Evolutionary conservation across 2,329 filamentous ascomycete species (phyloP).

Genomic region (Neonectria magnoliae): DNA sequence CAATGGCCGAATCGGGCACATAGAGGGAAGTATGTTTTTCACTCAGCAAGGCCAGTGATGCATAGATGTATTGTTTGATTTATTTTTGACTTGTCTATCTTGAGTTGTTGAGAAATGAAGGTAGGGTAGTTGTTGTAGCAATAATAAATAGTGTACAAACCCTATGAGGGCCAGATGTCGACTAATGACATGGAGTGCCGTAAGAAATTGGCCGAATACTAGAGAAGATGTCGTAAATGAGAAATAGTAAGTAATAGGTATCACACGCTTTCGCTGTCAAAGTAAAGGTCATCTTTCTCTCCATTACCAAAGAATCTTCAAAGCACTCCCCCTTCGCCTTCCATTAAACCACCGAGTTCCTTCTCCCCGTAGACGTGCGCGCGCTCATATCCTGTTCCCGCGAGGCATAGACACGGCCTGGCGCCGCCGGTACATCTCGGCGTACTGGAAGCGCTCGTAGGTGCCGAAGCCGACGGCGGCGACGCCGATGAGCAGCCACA

Average conservation of each 20-base stretch:
- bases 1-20: background rate
- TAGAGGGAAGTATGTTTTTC: background rate
- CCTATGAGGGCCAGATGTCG: slow-evolving; percentile 38
- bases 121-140: slow-evolving; percentile 5
- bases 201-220: slow-evolving; percentile 31
- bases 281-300: slow-evolving; percentile 25
- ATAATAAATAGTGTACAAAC: slow-evolving; percentile 27
- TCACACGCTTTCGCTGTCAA: slow-evolving; percentile 24
- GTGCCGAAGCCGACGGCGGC: slow-evolving; percentile 72
- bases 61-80: background rate
- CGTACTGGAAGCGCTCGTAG: slow-evolving; percentile 71
- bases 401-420: slow-evolving; percentile 29
- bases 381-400: slow-evolving; percentile 23
- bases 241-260: slow-evolving; percentile 13
- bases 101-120: slow-evolving; percentile 1
- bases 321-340: slow-evolving; percentile 10
- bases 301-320: slow-evolving; percentile 2
- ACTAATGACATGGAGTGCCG: slow-evolving; percentile 34
- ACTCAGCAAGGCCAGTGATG: background rate
- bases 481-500: slow-evolving; percentile 69
- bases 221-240: slow-evolving; percentile 34
- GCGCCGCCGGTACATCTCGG: slow-evolving; percentile 67
- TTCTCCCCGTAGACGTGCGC: no score
- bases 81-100: background rate
- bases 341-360: background rate